Base-by-base conservation (phyloP, 305 asterid species). In the Fraxinus floribunda region DNA sequence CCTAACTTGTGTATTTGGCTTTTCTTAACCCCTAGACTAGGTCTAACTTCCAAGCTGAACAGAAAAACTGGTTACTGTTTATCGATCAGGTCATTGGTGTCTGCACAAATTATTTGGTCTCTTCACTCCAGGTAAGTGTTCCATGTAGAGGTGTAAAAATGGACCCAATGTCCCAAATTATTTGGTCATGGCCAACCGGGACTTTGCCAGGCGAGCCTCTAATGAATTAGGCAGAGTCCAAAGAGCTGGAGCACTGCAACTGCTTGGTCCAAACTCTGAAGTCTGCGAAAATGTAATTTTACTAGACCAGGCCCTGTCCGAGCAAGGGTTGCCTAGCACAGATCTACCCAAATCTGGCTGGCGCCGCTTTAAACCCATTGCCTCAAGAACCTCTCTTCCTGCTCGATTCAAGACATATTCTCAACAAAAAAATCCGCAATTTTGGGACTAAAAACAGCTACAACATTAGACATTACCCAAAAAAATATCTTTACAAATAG, bases 401-500 rank as follows among this genome's bases (percentile, higher is more conserved):
- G 60, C 20, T 49, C 60, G 16, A 49, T 49, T 49, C 15, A 60
- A 57, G 32, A 36, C 41, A 36, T 36, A 36, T 35, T 62, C 32
- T 62, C 34, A 62, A 24, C n/a, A 9, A 64, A 26, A 26, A 64
- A 16, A 64, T 3, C 34, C 73, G 35, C 15, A 7, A 66, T 66
- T 49, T 66, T 26, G 74, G 15, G 71, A 8, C 74, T 24, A 68
- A 68, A 24, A 11, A 3, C 7, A 24, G 20, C 38, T 76, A 44
- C n/a, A 22, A 15, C 75, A 22, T 7, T 10, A 4, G 32, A 68
- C 38, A 68, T 68, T 11, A 68, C 36, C 74, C 13, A 10, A 26
- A 29, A 68, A 62, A 26, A 11, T 26, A 79, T 79, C 55, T 79
- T 66, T 79, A 79, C 66, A 79, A 29, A 13, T 44, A 46, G 44